Evolutionary conservation across 768 basidiomycete species (phyloP).

Genomic region (Boletus rex-veris): DNA sequence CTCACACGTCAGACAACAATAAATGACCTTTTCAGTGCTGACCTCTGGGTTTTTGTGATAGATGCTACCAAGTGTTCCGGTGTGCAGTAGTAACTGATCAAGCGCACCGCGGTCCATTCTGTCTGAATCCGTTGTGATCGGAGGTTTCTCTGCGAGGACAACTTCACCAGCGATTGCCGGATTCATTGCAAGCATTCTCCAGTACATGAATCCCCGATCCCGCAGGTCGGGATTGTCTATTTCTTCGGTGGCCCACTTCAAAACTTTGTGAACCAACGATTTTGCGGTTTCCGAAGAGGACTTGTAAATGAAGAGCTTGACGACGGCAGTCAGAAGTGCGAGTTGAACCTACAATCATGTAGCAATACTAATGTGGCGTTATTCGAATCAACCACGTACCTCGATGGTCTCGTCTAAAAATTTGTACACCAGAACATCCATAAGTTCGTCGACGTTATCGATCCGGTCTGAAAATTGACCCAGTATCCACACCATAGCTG

Average conservation of each 20-base stretch:
- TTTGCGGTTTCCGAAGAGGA: slow-evolving; percentile 79
- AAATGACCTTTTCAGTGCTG: slow-evolving; percentile 10
- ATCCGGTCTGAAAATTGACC: slow-evolving; percentile 96
- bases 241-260: slow-evolving; percentile 97
- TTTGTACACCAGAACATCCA: slow-evolving; percentile 86
- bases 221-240: slow-evolving; percentile 97
- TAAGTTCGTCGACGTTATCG: slow-evolving; percentile 90
- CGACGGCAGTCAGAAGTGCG: slow-evolving; percentile 87
- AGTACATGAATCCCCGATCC: slow-evolving; percentile 99
- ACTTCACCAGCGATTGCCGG: slow-evolving; percentile 85
- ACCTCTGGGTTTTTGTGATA: slow-evolving; percentile 98
- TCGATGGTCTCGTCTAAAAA: slow-evolving; percentile 94
- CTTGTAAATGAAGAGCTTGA: slow-evolving; percentile 95
- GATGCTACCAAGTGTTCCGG: slow-evolving; percentile 90
- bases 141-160: slow-evolving; percentile 88
- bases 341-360: slow-evolving; percentile 74
- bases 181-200: slow-evolving; percentile 94
- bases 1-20: slow-evolving; percentile 11
- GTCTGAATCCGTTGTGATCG: slow-evolving; percentile 98
- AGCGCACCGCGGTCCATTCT: slow-evolving; percentile 95
- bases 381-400: slow-evolving; percentile 41
- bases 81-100: slow-evolving; percentile 91
- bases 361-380: background rate
- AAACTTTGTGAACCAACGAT: slow-evolving; percentile 87
- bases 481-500: slow-evolving; percentile 97